Evolutionary conservation across 2,329 filamentous ascomycete species (phyloP), one percentile per base, ranked within the genome.

Genomic region (Trichothecium roseum): DNA sequence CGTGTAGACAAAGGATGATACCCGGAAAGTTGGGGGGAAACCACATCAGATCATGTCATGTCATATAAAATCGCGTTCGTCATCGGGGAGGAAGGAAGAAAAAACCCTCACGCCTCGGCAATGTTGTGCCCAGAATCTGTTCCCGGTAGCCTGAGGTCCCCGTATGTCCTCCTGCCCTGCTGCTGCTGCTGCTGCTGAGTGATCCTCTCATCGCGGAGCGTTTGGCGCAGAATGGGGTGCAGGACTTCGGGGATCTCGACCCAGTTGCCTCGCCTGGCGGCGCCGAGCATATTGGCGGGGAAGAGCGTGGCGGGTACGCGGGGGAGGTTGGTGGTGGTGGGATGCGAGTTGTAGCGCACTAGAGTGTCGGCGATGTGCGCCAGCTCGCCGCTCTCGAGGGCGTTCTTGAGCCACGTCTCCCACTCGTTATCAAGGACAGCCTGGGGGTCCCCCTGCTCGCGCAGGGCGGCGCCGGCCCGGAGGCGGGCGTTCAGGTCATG

Each of bases 361-460:
- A 51, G 46, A 54, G 55, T 46, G 44, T 51, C 35, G 45, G 46
- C 42, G 56, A 64, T 61, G 36, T 66, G 60, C 31, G 65, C 62
- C 18, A 39, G 29, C 18, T 36, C 62, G 40, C 78, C 78, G 5
- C 71, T 66, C 48, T 84, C 79, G 33, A 80, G 71, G 30, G 73
- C 77, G 47, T 78, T 76, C 56, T 84, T 84, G 40, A 84, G 61
- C 72, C 78, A 84, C 53, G 81, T 77, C 54, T 84, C 80, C 78
- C 77, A 84, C 46, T 80, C 78, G 42, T 81, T 77, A 49, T 84
- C 79, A 44, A 84, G 66, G 18, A 74, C 67, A 32, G 70, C 66
- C 13, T 68, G 66, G 20, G 57, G 57, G 42, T 77, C 72, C 30
- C 76, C 77, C 4, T 74, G 70, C 43, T 78, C 74, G 37, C 74